Conservation (phyloP, 148 eudicot species). For the Arctostaphylos glauca region DNA sequence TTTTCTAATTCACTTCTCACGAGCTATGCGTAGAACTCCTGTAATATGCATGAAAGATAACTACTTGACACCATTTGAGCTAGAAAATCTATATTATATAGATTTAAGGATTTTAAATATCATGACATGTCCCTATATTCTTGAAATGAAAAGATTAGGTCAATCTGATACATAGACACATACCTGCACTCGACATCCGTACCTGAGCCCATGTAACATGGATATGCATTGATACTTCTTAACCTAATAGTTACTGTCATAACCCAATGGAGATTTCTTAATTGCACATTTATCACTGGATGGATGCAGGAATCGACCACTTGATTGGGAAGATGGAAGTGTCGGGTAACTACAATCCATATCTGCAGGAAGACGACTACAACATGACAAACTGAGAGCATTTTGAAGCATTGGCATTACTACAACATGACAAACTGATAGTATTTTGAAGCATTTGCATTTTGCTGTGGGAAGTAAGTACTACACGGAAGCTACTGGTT, state of each 20-base stretch:
- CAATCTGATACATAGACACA: neutral
- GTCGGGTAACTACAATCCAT: constrained; percentile 46
- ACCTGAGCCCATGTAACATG: neutral
- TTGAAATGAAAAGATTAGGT: too few species aligned
- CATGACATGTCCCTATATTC: too few species aligned
- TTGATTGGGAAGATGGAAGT: constrained; percentile 65
- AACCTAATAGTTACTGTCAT: neutral
- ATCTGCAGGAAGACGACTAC: constrained; percentile 55
- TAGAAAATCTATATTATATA: neutral
- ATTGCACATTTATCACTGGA: neutral
- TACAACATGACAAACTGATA: constrained; percentile 57
- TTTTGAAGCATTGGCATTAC: constrained; percentile 14
- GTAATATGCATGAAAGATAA: neutral
- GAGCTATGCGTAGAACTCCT: neutral
- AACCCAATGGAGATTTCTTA: neutral
- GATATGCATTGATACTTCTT: neutral
- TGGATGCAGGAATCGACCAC: constrained; percentile 62
- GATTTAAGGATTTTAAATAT: neutral
- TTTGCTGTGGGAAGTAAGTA: constrained; percentile 21
- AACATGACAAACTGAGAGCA: constrained; percentile 49
- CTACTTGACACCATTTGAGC: neutral
- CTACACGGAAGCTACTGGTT: constrained; percentile 38
- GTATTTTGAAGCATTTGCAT: neutral
- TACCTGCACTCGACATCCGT: neutral
- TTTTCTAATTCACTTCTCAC: neutral